Evolutionary conservation across 2,329 filamentous ascomycete species (phyloP), one percentile per base, ranked within the genome.

Genomic region (Neonectria punicea): DNA sequence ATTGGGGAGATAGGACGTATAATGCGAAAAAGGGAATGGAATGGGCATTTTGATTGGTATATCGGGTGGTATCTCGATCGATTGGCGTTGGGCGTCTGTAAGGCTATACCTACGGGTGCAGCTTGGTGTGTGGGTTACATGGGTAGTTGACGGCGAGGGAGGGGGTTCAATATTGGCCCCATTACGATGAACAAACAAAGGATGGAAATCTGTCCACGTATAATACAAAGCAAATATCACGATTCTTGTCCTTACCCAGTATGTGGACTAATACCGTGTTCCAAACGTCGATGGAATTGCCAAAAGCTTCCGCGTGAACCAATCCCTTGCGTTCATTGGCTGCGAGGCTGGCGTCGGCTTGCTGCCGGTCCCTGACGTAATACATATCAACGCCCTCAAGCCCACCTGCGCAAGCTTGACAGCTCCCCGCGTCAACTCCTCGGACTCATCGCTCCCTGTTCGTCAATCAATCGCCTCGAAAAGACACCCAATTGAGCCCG

Each of bases 281-380:
- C 34, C 34, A 36, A 14, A 25, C 13, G 49, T 20, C 30, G n/a
- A 51, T 5, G 10, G 28, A 34, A 51, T 36, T 20, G 5, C 18
- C 10, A 28, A 51, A 25, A 14, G 49, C 6, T 36, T 18, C 28
- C 30, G 28, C 43, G 41, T 54, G 50, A 36, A 32, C 43, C 63
- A 63, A 71, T 58, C 50, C 63, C 41, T 56, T 11, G 43, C 57
- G 61, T 57, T 58, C 44, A 74, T 74, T 74, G 72, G 70, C 58
- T 62, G n/a, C n/a, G 36, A 46, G 41, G 49, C 22, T 56, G 55
- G 61, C 56, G 60, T 25, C 50, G 61, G 43, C 50, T 63, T 62
- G 58, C 67, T 73, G 65, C 70, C 70, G 66, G 70, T 65, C 55
- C 10, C 58, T 61, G 61, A 67, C 63, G 59, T 46, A 63, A 59